Evolutionary conservation across 331 rosid species (phyloP).

Genomic region (Acacia pycnantha): DNA sequence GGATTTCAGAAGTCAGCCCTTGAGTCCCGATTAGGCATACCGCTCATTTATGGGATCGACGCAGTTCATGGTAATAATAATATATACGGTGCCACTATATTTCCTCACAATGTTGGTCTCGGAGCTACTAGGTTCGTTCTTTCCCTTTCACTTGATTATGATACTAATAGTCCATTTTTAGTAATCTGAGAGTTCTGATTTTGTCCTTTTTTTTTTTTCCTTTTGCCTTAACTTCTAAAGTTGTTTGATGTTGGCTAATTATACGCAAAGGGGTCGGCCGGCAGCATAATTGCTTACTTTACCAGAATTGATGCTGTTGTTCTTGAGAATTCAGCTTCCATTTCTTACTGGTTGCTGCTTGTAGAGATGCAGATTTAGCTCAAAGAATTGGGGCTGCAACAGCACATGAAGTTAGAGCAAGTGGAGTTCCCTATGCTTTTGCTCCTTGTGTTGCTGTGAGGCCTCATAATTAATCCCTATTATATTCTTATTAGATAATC

Average conservation of each 20-base stretch:
- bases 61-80: neutral
- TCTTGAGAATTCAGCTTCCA: neutral
- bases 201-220: neutral
- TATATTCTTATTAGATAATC: neutral
- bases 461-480: slow-evolving; percentile 13
- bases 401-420: slow-evolving; percentile 84
- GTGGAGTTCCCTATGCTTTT: slow-evolving; percentile 65
- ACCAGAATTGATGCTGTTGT: neutral
- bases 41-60: neutral
- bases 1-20: neutral
- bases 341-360: slow-evolving; percentile 12
- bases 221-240: neutral
- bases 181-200: neutral
- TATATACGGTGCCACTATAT: neutral
- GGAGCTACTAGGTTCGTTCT: neutral
- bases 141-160: slow-evolving; percentile 6
- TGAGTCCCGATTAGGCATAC: neutral
- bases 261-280: neutral
- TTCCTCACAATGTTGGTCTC: neutral
- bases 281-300: neutral
- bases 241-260: neutral
- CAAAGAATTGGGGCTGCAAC: slow-evolving; percentile 78
- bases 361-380: slow-evolving; percentile 76
- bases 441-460: slow-evolving; percentile 93
- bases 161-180: neutral